Evolutionary conservation across 2,329 filamentous ascomycete species (phyloP).

Genomic region (Penicillium occitanis): DNA sequence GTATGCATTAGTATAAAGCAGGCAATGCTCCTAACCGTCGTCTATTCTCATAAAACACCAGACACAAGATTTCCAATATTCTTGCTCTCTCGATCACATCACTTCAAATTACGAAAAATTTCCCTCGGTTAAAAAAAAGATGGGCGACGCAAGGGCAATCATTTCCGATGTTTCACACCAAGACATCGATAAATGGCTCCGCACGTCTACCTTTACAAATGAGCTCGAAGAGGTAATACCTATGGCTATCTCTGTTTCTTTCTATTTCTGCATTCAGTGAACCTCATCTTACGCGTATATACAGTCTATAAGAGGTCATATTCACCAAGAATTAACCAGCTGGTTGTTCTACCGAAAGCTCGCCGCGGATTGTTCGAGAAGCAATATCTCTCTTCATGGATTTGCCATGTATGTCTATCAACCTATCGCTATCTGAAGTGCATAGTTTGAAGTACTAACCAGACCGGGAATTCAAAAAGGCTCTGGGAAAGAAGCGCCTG

Average conservation of each 20-base stretch:
- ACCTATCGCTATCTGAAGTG: background rate
- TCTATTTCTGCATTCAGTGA: background rate
- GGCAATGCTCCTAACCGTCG: background rate
- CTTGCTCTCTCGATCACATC: background rate
- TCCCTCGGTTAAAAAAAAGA: background rate
- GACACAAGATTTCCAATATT: background rate
- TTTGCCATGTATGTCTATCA: conserved; percentile 25
- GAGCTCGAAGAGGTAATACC: conserved; percentile 25
- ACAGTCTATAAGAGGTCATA: conserved; percentile 29
- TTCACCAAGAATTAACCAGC: conserved; percentile 25
- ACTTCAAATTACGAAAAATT: background rate
- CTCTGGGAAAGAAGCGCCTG: conserved; percentile 26
- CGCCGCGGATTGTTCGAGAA: conserved; percentile 26
- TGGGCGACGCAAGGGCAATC: background rate
- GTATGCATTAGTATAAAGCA: background rate
- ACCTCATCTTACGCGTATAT: background rate
- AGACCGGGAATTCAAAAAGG: conserved; percentile 13
- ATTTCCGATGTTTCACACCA: conserved; percentile 22
- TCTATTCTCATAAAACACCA: background rate
- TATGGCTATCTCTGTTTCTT: background rate
- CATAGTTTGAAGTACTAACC: background rate
- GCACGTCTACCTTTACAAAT: conserved; percentile 18
- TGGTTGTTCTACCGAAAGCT: conserved; percentile 31
- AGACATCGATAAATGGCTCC: conserved; percentile 24
- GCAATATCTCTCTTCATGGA: conserved; percentile 27